Base-by-base conservation (phyloP, 345 rosid genomes). In the Eutrema yunnanense region DNA sequence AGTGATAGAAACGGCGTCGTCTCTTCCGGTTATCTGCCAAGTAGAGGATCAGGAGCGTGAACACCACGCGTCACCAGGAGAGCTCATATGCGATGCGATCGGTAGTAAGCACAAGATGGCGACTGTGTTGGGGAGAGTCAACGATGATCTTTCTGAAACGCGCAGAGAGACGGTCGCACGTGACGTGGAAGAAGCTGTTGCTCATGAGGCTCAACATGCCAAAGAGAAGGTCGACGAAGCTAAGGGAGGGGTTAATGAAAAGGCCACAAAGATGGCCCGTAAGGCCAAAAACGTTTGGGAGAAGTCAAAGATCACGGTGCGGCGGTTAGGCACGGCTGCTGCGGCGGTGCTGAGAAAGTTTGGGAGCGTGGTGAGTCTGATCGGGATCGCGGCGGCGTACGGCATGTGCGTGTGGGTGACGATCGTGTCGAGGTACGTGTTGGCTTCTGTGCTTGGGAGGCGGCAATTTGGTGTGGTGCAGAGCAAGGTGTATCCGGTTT, bases 381-480 rank as follows among this genome's bases (percentile, higher is more conserved):
- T 84, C 26, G 97, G 89, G 26, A 78, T 86, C 10, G 75, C 85
- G 0, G 77, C 77, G 5, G 92, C 92, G 4, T 87, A 82, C 49
- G 96, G 98, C 56, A 89, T 71, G 86, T 78, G 92, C 53, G 73
- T 84, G 38, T 94, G 98, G 97, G 88, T 94, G 11, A 86, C 92
- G 16, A 83, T 94, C 47, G 42, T 84, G 16, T 88, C 95, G 9
- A 85, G 88, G 74, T 75, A 88, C 66, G 77, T 86, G 14, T 49
- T 94, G 59, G 81, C 82, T 0, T 55, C 73, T 32, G 73, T 76
- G 41, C 59, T 91, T 69, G 87, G 95, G 3, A 82, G 86, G 78
- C 87, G 82, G 37, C 95, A 84, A 65, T 84, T 82, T 4, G 86
- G 80, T 14, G 53, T 84, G 58, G 88, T 85, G 61, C 95, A 89